Percentiles rank a stretch among this genome's conserved stretches.
These are phyloP conservation scores for Yamadazyma taylorii DNA, from an alignment of 1,139 yeast genomes.

Conservation along the genomic window DNA sequence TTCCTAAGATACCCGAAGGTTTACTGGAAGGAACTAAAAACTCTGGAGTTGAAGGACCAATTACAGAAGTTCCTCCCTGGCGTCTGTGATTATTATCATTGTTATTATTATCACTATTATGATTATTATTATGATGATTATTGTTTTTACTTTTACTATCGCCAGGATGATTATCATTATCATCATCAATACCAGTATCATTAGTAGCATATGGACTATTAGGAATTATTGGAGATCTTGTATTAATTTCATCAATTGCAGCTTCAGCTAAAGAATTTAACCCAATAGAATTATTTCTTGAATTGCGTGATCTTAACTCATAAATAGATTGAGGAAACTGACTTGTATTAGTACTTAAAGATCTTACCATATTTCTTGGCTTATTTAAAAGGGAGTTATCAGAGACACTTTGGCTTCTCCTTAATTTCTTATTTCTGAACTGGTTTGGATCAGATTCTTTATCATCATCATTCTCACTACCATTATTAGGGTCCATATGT, in stretches of 20 bases:
- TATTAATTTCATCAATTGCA: conserved; percentile 27
- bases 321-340: conserved; percentile 4
- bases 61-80: conserved; percentile 1
- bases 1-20: conserved; percentile 9
- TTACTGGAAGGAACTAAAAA: conserved; percentile 15
- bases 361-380: conserved; percentile 14
- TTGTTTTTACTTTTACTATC: too few species aligned
- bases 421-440: conserved; percentile 8
- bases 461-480: conserved; percentile 5
- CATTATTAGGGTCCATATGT: conserved; percentile 5
- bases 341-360: conserved; percentile 18
- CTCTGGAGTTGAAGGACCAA: conserved; percentile 23
- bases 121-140: too few species aligned
- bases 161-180: too few species aligned
- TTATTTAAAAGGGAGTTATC: conserved; percentile 4
- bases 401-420: conserved; percentile 17
- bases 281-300: conserved; percentile 7
- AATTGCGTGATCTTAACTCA: conserved; percentile 10
- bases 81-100: too few species aligned
- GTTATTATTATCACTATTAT: too few species aligned
- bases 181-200: not conserved
- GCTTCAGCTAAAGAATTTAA: conserved; percentile 33
- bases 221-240: conserved; percentile 17
- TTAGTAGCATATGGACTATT: not conserved
- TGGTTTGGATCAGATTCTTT: conserved; percentile 2